Evolutionary conservation across 2,329 filamentous ascomycete genomes (phyloP).

Genomic region (Chrysosphaeria jannelii): DNA sequence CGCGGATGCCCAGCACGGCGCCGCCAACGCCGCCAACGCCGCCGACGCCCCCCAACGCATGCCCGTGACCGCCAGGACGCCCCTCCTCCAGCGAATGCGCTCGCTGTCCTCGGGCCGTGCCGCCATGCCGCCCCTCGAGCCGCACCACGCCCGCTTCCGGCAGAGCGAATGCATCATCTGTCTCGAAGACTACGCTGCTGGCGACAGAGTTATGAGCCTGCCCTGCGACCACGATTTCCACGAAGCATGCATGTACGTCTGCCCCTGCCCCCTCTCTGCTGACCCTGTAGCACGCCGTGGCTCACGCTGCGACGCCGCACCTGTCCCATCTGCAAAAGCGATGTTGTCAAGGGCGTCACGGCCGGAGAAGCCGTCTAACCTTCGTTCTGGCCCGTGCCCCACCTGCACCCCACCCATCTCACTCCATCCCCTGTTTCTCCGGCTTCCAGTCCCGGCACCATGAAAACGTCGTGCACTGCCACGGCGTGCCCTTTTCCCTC

Average conservation of each 20-base stretch:
- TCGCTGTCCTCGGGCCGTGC: constrained; percentile 34
- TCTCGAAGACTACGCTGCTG: constrained; percentile 84
- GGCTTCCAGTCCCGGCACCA: constrained; percentile 29
- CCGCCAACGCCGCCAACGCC: constrained; percentile 25
- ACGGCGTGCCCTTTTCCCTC: constrained; percentile 60
- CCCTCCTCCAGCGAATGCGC: constrained; percentile 41
- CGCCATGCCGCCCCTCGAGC: constrained; percentile 16
- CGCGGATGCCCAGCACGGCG: constrained; percentile 8
- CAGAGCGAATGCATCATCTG: constrained; percentile 86
- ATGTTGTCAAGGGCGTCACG: constrained; percentile 34
- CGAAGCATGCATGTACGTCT: constrained; percentile 78
- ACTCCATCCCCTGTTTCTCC: neutral
- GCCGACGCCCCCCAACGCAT: too few species aligned
- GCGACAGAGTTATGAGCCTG: constrained; percentile 81
- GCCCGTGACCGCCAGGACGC: constrained; percentile 52
- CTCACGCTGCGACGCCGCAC: constrained; percentile 79
- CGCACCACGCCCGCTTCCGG: constrained; percentile 8
- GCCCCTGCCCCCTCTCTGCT: neutral
- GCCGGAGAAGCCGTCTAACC: neutral
- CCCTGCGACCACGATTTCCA: constrained; percentile 97
- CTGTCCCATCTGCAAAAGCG: constrained; percentile 96
- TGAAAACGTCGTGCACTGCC: constrained; percentile 68
- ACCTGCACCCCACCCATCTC: too few species aligned
- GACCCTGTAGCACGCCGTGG: constrained; percentile 52
- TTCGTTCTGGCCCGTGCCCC: neutral